Base-by-base conservation (phyloP, 345 rosid species). In the Turritis glabra region DNA sequence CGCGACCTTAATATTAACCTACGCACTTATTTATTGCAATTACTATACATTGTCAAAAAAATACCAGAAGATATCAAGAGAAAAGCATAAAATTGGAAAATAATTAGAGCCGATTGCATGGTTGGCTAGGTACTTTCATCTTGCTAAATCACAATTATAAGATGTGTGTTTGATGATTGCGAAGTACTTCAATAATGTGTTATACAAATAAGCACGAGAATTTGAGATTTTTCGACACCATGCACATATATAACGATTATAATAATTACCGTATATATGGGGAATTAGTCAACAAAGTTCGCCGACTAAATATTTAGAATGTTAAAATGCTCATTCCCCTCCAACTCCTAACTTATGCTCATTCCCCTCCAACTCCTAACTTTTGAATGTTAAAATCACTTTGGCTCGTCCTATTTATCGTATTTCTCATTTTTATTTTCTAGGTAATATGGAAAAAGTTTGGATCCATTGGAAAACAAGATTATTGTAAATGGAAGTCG, bases 241-340 rank as follows among this genome's bases (percentile, higher is more conserved):
- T 55, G 50, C 50, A 17, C 27, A 46, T 35, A 14, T 27, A 51
- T 9, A 35, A 40, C 33, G 47, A 3, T 22, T 33, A n/a, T 72
- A 73, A 41, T 11, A 29, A 8, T 14, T 51, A 8, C 11, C 27
- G 5, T 35, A 12, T 35, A 22, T 44, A 21, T 56, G 72, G 66
- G 57, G 8, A 50, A 17, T 73, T 35, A 58, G 78, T 74, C 78
- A 74, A 74, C 46, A 67, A 26, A 48, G 61, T 11, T 75, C n/a
- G 61, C 78, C 73, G 53, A 64, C 19, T 14, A 19, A 4, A 41
- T 43, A 40, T 18, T 48, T 22, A 44, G 58, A 46, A 46, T 65
- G 17, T 50, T 35, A 58, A 47, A 47, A 74, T 26, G 17, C 22
- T 23, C 48, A 30, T 53, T 43, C 35, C 46, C 21, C 27, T 43